A percentile compares a stretch with the other conserved stretches of the same genome.
Evolutionary conservation across 208 protist species (phyloP).

Genomic region (Naegleria gruberi): DNA sequence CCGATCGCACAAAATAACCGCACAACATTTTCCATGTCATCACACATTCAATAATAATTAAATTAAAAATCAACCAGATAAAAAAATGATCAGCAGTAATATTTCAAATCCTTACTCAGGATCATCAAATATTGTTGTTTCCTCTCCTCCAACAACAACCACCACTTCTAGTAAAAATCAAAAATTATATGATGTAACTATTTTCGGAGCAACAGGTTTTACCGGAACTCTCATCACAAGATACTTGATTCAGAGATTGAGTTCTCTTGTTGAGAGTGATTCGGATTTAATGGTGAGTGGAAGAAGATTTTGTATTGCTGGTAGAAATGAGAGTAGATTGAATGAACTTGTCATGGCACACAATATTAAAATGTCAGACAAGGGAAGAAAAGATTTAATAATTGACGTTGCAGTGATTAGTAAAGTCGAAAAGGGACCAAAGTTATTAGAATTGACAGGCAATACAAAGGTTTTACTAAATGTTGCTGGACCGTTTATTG

Average conservation of each 20-base stretch:
- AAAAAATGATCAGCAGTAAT: too few relatives aligned
- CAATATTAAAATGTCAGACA: background rate
- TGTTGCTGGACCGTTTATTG: constrained; percentile 66
- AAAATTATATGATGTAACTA: constrained; percentile 53
- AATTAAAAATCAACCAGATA: too few relatives aligned
- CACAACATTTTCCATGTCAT: too few relatives aligned
- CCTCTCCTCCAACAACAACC: background rate
- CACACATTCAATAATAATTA: too few relatives aligned
- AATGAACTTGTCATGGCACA: constrained; percentile 45
- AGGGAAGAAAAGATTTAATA: background rate
- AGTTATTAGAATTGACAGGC: constrained; percentile 32
- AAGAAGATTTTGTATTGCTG: constrained; percentile 59
- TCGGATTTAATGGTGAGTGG: background rate
- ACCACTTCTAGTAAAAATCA: background rate
- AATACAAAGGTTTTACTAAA: constrained; percentile 52
- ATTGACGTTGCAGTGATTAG: background rate
- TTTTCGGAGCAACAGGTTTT: constrained; percentile 72
- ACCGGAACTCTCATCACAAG: constrained; percentile 59
- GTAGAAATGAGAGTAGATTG: constrained; percentile 57
- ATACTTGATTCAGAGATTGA: constrained; percentile 48
- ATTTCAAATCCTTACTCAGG: too few relatives aligned
- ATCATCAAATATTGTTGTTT: too few relatives aligned
- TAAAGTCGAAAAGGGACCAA: background rate
- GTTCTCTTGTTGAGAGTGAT: too few relatives aligned
- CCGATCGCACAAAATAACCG: too few relatives aligned